phyloP scores from a whole-genome alignment of 73 alveolate species.

The Paramecium pentaurelia region DNA sequence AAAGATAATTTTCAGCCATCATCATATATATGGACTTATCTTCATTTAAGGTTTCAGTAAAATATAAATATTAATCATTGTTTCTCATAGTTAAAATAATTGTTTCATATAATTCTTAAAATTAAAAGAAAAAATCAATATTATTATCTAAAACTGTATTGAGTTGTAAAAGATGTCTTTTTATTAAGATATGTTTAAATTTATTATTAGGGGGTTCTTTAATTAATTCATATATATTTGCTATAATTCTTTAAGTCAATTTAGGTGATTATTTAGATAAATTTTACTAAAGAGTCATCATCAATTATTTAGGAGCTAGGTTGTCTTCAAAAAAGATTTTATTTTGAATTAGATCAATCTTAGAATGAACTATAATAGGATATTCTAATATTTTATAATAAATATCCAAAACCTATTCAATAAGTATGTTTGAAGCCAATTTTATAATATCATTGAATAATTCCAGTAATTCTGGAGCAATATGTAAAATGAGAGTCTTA shows the following conservation, averaged over 20 bases:
- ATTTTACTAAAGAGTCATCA: background rate
- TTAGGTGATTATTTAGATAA: background rate
- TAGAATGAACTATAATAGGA: background rate
- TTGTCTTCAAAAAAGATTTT: constrained; percentile 39
- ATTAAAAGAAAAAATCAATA: background rate
- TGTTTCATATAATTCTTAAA: background rate
- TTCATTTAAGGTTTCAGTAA: background rate
- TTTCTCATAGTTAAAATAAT: background rate
- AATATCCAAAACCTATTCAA: background rate
- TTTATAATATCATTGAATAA: background rate
- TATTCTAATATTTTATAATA: background rate
- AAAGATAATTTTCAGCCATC: background rate
- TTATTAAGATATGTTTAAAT: background rate
- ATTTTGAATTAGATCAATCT: background rate
- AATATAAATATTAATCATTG: background rate
- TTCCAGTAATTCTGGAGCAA: constrained; percentile 6
- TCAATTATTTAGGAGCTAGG: background rate
- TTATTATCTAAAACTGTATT: background rate
- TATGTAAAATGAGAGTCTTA: constrained; percentile 3
- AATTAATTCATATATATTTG: background rate
- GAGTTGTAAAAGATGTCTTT: background rate
- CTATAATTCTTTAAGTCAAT: background rate
- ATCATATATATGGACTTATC: background rate
- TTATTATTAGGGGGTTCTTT: constrained; percentile 26
- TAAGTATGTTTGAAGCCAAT: background rate